Evolutionary conservation across 2,329 filamentous ascomycete genomes (phyloP), one percentile per base, ranked within the genome.

Genomic region (Fusarium lateritium): DNA sequence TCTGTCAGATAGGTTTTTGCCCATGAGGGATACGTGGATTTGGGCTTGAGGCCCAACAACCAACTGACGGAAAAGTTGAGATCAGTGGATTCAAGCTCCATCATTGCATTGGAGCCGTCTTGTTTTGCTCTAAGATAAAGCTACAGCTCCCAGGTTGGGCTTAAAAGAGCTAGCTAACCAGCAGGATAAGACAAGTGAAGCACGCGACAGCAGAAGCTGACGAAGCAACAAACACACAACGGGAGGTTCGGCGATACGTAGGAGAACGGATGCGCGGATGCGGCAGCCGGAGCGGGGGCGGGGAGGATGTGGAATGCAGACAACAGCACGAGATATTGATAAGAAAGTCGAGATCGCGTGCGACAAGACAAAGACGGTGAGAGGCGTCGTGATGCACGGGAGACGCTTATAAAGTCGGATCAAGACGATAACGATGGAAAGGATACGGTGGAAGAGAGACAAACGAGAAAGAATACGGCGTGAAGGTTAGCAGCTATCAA

Each of bases 21-120:
- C 74, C 74, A 75, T 56, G 59, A 24, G 31, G 74, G 74, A 62
- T 60, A 62, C 52, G 61, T 67, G 49, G 73, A 64, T 66, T 57
- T 72, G 55, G 73, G 68, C 61, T 67, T 70, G 31, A 76, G 73
- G 49, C 74, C 74, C 42, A 76, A 63, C 34, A 76, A 63, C 74
- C 74, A 76, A 65, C 72, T 75, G 57, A 76, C 72, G 34, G 65
- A 75, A 67, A 76, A 76, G 66, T 62, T 73, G 61, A 73, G 67
- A 52, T 74, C 69, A 39, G 66, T 66, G 40, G 68, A 74, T 60
- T 72, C 62, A 56, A 73, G 73, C 56, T 75, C 69, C 73, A 73
- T 75, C 57, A 69, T 70, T 60, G 66, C 67, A 69, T 69, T 51
- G 47, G 40, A 49, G 31, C 24, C 62, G 56, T 19, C 59, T 60